Percentiles rank a stretch among this genome's conserved stretches.
Evolutionary conservation across 805 yeast genomes (phyloP).

Genomic region (Tetrapisispora taiwanensis): DNA sequence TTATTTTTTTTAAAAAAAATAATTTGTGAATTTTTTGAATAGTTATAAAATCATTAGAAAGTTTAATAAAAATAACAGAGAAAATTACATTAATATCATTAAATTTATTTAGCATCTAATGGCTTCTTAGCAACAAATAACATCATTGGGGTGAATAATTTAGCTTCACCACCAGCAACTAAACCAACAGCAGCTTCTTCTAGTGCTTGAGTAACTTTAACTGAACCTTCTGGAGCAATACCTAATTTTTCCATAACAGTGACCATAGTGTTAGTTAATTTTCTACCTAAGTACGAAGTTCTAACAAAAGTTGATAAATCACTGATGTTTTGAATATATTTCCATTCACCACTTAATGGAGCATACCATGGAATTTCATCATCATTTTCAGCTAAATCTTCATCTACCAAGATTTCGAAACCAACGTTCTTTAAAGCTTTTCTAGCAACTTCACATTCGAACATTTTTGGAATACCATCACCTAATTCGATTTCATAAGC

Average conservation of each 20-base stretch:
- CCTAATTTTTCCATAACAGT: constrained; percentile 77
- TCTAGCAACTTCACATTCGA: constrained; percentile 71
- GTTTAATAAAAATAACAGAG: too few relatives aligned
- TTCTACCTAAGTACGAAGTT: constrained; percentile 81
- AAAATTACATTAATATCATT: too few relatives aligned
- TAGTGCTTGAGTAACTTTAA: constrained; percentile 80
- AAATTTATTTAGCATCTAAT: constrained; percentile 7
- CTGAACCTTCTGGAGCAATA: constrained; percentile 86
- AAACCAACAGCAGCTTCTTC: constrained; percentile 96
- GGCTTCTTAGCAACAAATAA: constrained; percentile 85
- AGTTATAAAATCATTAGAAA: too few relatives aligned
- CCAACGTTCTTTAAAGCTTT: constrained; percentile 81
- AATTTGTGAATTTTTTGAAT: too few relatives aligned
- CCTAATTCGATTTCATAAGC: constrained; percentile 97
- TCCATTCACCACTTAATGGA: constrained; percentile 92
- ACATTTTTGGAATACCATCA: constrained; percentile 98
- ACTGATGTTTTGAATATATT: constrained; percentile 64
- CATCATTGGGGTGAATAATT: constrained; percentile 97
- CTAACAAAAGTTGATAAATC: constrained; percentile 81
- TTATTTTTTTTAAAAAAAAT: too few relatives aligned
- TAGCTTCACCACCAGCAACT: constrained; percentile 84
- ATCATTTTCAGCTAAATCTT: constrained; percentile 72
- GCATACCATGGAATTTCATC: constrained; percentile 96
- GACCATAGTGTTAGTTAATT: constrained; percentile 68
- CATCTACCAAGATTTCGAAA: constrained; percentile 63